Conservation (phyloP, 805 yeast genomes). For the Ascoidea asiatica region DNA sequence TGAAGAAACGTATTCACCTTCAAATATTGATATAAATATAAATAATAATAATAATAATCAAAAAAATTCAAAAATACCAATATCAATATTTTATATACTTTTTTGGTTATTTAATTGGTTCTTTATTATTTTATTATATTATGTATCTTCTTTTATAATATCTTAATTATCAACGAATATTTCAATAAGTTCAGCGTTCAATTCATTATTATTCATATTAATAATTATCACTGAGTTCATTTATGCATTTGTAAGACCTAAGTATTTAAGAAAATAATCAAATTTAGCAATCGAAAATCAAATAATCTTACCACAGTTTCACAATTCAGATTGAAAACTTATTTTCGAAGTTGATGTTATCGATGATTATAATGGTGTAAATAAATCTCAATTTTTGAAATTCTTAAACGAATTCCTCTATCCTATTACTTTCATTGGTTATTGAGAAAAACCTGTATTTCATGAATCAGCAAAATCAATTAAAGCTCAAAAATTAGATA, state of each 20-base stretch:
- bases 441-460: slow-evolving; percentile 78
- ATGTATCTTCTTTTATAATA: slow-evolving; percentile 17
- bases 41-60: no score
- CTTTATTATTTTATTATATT: no score
- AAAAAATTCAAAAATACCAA: no score
- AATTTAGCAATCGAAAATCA: no score
- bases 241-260: slow-evolving; percentile 43
- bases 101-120: not conserved
- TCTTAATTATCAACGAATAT: slow-evolving; percentile 28
- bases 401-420: slow-evolving; percentile 81
- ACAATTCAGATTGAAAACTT: slow-evolving; percentile 28
- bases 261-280: slow-evolving; percentile 51
- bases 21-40: no score
- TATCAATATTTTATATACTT: no score
- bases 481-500: slow-evolving; percentile 73
- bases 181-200: slow-evolving; percentile 37
- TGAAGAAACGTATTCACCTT: no score
- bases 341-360: slow-evolving; percentile 20
- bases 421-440: slow-evolving; percentile 90
- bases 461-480: slow-evolving; percentile 86
- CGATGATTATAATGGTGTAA: slow-evolving; percentile 14
- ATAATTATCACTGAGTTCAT: slow-evolving; percentile 19
- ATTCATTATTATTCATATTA: slow-evolving; percentile 26
- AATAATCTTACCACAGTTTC: no score
- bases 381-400: slow-evolving; percentile 36